These are phyloP conservation scores for Thinopyrum elongatum DNA, from an alignment of 176 grass and related monocot species.

Conservation along the genomic window DNA sequence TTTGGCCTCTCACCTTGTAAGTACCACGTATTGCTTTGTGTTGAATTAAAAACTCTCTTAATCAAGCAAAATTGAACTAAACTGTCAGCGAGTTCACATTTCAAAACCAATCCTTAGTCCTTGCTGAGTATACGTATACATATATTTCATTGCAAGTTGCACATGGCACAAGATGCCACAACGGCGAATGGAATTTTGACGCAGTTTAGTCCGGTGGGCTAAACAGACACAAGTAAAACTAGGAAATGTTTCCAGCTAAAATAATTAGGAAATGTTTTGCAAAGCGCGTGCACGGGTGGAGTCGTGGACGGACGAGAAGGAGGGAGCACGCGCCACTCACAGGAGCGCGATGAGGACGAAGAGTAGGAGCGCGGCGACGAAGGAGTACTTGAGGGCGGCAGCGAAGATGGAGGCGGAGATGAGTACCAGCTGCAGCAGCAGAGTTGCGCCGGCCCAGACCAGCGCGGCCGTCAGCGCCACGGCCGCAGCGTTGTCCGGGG, in stretches of 20 bases:
- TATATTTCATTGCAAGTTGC: not conserved
- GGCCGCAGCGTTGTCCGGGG: conserved; percentile 34
- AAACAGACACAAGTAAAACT: not conserved
- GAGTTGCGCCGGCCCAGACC: conserved; percentile 33
- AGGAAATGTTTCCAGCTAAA: not conserved
- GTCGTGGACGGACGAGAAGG: too few species aligned
- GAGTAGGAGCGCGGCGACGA: conserved; percentile 44
- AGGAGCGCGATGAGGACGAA: conserved; percentile 54
- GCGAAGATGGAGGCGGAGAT: conserved; percentile 45
- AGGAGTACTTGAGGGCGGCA: conserved; percentile 53
- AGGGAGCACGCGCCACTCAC: not conserved
- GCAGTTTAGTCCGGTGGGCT: not conserved
- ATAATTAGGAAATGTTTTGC: not conserved
- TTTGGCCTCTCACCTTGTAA: too few species aligned
- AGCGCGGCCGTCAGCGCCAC: conserved; percentile 35
- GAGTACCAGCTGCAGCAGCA: conserved; percentile 44
- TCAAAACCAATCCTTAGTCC: too few species aligned
- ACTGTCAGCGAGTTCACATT: too few species aligned
- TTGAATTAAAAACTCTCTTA: too few species aligned
- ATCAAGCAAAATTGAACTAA: too few species aligned
- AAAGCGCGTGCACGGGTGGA: not conserved
- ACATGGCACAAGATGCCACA: not conserved
- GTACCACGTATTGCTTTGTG: too few species aligned
- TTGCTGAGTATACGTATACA: too few species aligned
- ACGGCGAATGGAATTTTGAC: not conserved